A percentile compares a stretch with the other conserved stretches of the same genome.
Conservation (phyloP, 2,329 filamentous ascomycete genomes). For the Aspergillus sp. region DNA sequence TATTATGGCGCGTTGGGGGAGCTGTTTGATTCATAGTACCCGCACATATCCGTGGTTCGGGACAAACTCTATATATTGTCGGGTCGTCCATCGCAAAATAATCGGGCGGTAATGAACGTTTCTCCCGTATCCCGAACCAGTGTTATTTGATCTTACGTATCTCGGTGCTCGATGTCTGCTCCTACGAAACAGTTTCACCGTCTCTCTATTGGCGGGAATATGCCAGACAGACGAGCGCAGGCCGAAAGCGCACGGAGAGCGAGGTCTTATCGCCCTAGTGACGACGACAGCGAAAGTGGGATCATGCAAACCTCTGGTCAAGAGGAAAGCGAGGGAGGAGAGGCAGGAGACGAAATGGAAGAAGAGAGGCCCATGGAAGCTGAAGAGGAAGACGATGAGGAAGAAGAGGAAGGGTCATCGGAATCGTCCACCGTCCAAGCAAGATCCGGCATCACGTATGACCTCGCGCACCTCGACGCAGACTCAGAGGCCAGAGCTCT, state of each 20-base stretch:
- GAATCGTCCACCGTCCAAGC: constrained; percentile 18
- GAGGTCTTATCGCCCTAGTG: constrained; percentile 11
- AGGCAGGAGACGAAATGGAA: constrained; percentile 6
- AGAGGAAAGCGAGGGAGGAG: constrained; percentile 9
- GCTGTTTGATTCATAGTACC: constrained; percentile 23
- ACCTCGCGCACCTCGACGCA: constrained; percentile 22
- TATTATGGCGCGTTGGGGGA: constrained; percentile 2
- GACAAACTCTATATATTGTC: constrained; percentile 24
- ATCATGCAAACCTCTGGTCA: constrained; percentile 7
- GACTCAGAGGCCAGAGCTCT: constrained; percentile 26
- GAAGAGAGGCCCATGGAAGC: not conserved
- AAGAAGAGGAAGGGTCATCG: constrained; percentile 11
- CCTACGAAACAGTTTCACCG: constrained; percentile 32
- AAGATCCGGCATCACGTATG: constrained; percentile 29
- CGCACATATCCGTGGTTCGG: constrained; percentile 30
- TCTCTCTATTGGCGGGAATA: constrained; percentile 31
- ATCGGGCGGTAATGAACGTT: not conserved
- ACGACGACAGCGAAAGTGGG: constrained; percentile 9
- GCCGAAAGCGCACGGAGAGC: constrained; percentile 14
- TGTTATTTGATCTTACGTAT: constrained; percentile 4
- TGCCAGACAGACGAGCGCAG: constrained; percentile 24
- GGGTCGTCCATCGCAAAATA: constrained; percentile 5
- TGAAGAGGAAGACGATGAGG: constrained; percentile 11
- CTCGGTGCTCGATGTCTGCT: constrained; percentile 28
- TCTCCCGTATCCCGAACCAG: constrained; percentile 4